phyloP scores from a whole-genome alignment of 176 grass and related monocot genomes.

The Oropetium thomaeum region DNA sequence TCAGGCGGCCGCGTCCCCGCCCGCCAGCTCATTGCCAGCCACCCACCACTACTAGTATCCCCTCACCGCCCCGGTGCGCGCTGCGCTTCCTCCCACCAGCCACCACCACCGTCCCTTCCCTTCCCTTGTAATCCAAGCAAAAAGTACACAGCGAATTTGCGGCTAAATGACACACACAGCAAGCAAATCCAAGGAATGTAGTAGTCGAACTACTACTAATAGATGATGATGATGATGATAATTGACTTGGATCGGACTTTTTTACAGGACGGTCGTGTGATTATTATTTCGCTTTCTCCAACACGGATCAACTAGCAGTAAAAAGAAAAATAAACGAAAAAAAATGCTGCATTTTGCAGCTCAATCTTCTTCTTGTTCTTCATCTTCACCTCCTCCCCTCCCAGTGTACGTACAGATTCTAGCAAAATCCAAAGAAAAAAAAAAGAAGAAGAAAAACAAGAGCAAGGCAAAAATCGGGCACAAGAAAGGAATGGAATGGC shows the following conservation, averaged over 20 bases:
- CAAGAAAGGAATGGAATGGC: constrained; percentile 18
- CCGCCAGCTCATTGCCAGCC: constrained; percentile 51
- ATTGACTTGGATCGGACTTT: constrained; percentile 8
- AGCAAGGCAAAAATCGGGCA: constrained; percentile 34
- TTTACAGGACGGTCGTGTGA: constrained; percentile 29
- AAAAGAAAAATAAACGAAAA: neutral
- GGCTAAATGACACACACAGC: no score
- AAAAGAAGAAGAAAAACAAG: neutral
- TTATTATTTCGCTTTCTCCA: constrained; percentile 33
- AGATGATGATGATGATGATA: no score
- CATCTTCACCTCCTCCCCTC: neutral
- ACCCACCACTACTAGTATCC: constrained; percentile 1
- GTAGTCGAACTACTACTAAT: no score
- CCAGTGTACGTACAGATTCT: constrained; percentile 40
- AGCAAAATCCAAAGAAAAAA: neutral
- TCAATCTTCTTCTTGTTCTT: constrained; percentile 22
- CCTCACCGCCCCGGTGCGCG: constrained; percentile 38
- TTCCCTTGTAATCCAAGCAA: neutral
- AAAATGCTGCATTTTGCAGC: constrained; percentile 39
- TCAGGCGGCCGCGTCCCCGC: neutral
- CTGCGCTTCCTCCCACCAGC: neutral
- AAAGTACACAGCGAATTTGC: no score
- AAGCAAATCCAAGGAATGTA: neutral
- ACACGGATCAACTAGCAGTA: neutral
- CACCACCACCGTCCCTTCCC: no score